Evolutionary conservation across 2,329 filamentous ascomycete species (phyloP), one percentile per base, ranked within the genome.

Genomic region (Diaporthe vexans): DNA sequence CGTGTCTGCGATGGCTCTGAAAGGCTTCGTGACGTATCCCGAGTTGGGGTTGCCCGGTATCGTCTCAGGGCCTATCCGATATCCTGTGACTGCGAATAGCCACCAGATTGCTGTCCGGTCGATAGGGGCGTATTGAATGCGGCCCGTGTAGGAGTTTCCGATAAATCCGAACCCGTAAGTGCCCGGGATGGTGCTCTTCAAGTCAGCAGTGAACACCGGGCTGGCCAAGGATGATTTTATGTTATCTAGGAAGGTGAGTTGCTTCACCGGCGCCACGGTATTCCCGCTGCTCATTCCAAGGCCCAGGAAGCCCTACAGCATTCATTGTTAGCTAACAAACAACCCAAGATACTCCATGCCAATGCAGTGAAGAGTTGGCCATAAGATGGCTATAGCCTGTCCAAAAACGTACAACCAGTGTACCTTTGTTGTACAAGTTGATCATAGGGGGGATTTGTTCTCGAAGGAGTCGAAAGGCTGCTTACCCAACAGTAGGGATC

Each of bases 121-220:
- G 77, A 90, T 86, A n/a, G 72, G 74, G 26, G 86, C 83, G 81
- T 89, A 92, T 75, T 82, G 83, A 77, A 92, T 86, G 40, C 80
- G 74, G 63, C 90, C 90, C 4, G 85, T 88, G 85, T 89, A 90
- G 75, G 82, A 81, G 24, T 74, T 77, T 82, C 91, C 87, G 77
- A 91, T 88, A 81, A 82, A 88, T 65, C 89, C 89, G 76, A 91
- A 91, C 78, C 89, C 86, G 82, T 90, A 91, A 57, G 83, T 83
- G 57, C 89, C 87, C 8, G 84, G 79, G 13, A 33, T 21, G 0
- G 73, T 71, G 71, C 81, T 78, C 76, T 78, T 83, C 40, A 84
- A 75, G 72, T 84, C 81, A 58, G 87, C 89, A 13, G 90, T 89
- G 81, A 92, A 92, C 54, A 93, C 80, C 15, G 87, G 88, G 46